Base-by-base conservation (phyloP, 495 filamentous ascomycete species). In the Penicillium lagena region DNA sequence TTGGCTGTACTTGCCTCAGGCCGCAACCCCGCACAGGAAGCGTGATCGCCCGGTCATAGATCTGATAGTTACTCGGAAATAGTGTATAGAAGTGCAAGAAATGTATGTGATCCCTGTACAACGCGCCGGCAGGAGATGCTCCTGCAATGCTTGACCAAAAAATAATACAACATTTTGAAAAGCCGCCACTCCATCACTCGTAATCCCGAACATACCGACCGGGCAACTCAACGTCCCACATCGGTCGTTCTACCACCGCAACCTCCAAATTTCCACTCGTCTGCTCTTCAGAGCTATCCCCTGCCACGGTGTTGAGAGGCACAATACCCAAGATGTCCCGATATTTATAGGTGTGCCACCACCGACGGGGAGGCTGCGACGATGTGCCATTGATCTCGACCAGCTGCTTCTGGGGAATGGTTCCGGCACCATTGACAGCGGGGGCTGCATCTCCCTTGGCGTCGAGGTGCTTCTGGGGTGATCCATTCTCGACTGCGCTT, bases 311-410 rank as follows among this genome's bases (percentile, higher is more conserved):
- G 48, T 70, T 62, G 17, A 98, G 65, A 12, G 85, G 81, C 11
- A 91, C 84, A 28, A 97, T 85, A 5, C 90, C 93, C 51, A 99
- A 65, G 47, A 99, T 89, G 8, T 90, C 86, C 45, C 89, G 74
- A 60, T 96, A 99, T 58, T 93, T 90, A 65, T 85, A 88, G 8
- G 89, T 91, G 50, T 77, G 78, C 90, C 89, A 97, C 68, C 68
- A 73, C 7, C 65, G 65, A 13, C 68, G 67, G 8, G 56, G 32
- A 29, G 55, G 43, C 40, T 63, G 56, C 34, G 56, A 47, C 22
- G 52, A 47, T 17, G 40, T 29, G 11, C 55, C 50, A 32, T 45
- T 50, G 12, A 42, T 36, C 40, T 49, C 46, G 8, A 56, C 56
- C 13, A 62, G 39, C 42, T 64, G 55, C 34, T 57, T 60, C 17